These are phyloP conservation scores for Aristolochia californica DNA, from an alignment of 164 flowering plant genomes.

Conservation along the genomic window DNA sequence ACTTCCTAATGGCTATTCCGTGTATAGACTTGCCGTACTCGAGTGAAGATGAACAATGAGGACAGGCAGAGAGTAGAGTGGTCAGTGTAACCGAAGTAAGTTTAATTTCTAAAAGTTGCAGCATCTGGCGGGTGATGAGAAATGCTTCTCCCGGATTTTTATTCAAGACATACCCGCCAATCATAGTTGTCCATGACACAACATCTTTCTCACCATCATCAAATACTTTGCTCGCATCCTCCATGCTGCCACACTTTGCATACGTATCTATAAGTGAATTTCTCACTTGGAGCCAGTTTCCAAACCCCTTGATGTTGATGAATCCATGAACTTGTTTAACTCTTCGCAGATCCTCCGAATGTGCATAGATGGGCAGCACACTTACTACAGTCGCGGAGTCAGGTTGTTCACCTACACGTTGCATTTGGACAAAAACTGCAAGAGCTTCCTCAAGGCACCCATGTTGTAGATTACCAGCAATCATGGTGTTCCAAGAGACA, in stretches of 20 bases:
- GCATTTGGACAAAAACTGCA: conserved; percentile 36
- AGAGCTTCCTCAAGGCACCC: conserved; percentile 36
- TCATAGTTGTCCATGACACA: conserved; percentile 67
- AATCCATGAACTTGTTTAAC: conserved; percentile 40
- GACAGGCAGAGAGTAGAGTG: conserved; percentile 56
- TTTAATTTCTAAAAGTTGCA: conserved; percentile 43
- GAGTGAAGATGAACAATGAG: conserved; percentile 14
- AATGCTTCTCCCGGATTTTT: conserved; percentile 37
- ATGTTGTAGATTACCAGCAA: conserved; percentile 46
- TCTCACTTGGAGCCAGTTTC: conserved; percentile 22
- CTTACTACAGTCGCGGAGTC: conserved; percentile 55
- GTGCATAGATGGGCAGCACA: conserved; percentile 56
- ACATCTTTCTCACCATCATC: conserved; percentile 52
- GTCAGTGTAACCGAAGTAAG: conserved; percentile 59
- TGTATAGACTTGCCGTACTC: conserved; percentile 52
- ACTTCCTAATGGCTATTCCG: conserved; percentile 40
- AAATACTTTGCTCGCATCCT: conserved; percentile 45
- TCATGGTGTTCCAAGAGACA: conserved; percentile 71
- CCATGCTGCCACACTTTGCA: conserved; percentile 45
- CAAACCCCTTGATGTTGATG: conserved; percentile 27
- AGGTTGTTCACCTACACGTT: conserved; percentile 25
- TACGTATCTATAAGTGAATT: conserved; percentile 76
- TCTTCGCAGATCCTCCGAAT: conserved; percentile 26
- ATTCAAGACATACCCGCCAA: conserved; percentile 40
- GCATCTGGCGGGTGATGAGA: conserved; percentile 37